Percentiles rank a stretch among this genome's conserved stretches.
phyloP scores from a whole-genome alignment of 257 asterid genomes.

The Nicotiana otophora region DNA sequence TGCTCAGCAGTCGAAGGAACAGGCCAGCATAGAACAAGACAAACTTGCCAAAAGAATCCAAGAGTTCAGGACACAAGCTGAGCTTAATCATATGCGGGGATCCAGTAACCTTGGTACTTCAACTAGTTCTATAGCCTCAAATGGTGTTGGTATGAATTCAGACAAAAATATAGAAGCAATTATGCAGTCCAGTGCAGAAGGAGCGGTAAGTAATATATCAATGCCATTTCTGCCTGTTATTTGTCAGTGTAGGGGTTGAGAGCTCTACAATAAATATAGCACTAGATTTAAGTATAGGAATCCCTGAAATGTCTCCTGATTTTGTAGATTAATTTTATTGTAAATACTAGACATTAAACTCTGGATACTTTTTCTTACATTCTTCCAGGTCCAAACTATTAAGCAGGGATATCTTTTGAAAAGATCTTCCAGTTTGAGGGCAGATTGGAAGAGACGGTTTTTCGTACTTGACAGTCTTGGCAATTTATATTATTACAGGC shows the following conservation, averaged over 20 bases:
- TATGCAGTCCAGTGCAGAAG: slow-evolving; percentile 68
- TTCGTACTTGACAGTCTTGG: slow-evolving; percentile 91
- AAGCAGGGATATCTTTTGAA: slow-evolving; percentile 95
- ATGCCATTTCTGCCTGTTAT: not conserved
- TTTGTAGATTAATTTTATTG: not conserved
- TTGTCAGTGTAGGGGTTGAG: not conserved
- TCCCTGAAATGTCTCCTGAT: not conserved
- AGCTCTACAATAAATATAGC: not conserved
- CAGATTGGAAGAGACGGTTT: slow-evolving; percentile 97
- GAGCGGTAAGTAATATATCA: slow-evolving; percentile 58
- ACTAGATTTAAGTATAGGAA: not conserved
- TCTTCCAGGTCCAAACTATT: slow-evolving; percentile 68
- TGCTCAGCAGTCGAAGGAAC: slow-evolving; percentile 98
- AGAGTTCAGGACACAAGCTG: slow-evolving; percentile 88
- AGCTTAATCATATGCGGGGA: slow-evolving; percentile 62
- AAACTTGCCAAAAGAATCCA: slow-evolving; percentile 94
- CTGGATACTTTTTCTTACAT: not conserved
- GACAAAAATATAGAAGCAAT: slow-evolving; percentile 67
- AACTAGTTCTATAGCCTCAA: slow-evolving; percentile 50
- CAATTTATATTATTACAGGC: slow-evolving; percentile 75
- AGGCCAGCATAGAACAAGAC: slow-evolving; percentile 82
- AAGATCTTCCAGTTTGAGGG: slow-evolving; percentile 87
- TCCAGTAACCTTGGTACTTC: slow-evolving; percentile 56
- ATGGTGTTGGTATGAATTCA: slow-evolving; percentile 59
- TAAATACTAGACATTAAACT: not conserved